These are phyloP conservation scores for Exophiala oligosperma DNA, from an alignment of 2,329 filamentous ascomycete genomes.

Conservation along the genomic window DNA sequence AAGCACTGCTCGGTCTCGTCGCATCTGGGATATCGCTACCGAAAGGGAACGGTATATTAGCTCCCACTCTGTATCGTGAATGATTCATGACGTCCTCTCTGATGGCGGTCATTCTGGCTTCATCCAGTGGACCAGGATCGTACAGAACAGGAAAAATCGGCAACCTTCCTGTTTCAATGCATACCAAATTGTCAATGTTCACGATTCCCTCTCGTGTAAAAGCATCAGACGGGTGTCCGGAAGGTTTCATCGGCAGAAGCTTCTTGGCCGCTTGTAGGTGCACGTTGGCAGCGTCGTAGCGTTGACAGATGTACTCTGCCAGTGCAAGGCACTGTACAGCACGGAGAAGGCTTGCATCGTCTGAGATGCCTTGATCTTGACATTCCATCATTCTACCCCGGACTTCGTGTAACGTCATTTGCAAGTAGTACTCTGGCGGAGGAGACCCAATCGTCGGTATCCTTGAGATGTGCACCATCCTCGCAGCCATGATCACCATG, in stretches of 20 bases:
- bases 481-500: conserved; percentile 11
- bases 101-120: conserved; percentile 1
- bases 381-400: conserved; percentile 13
- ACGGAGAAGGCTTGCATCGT: conserved; percentile 4
- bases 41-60: neutral
- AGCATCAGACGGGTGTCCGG: conserved; percentile 1
- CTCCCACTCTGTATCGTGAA: neutral
- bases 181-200: conserved; percentile 13
- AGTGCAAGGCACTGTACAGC: conserved; percentile 12
- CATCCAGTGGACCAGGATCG: conserved; percentile 12
- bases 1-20: neutral
- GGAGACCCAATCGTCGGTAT: conserved; percentile 5
- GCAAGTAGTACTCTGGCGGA: conserved; percentile 12
- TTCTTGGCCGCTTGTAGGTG: conserved; percentile 10
- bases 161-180: conserved; percentile 14
- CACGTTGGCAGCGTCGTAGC: conserved; percentile 9
- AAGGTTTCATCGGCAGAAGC: conserved; percentile 1
- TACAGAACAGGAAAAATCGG: conserved; percentile 9
- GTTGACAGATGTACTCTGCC: conserved; percentile 15
- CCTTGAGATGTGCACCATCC: conserved; percentile 14
- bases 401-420: conserved; percentile 4
- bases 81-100: conserved; percentile 3
- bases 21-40: conserved; percentile 3
- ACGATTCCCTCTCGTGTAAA: conserved; percentile 7
- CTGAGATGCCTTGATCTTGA: conserved; percentile 2